Evolutionary conservation across 768 basidiomycete genomes (phyloP), one percentile per base, ranked within the genome.

Genomic region (Mycena belliarum): DNA sequence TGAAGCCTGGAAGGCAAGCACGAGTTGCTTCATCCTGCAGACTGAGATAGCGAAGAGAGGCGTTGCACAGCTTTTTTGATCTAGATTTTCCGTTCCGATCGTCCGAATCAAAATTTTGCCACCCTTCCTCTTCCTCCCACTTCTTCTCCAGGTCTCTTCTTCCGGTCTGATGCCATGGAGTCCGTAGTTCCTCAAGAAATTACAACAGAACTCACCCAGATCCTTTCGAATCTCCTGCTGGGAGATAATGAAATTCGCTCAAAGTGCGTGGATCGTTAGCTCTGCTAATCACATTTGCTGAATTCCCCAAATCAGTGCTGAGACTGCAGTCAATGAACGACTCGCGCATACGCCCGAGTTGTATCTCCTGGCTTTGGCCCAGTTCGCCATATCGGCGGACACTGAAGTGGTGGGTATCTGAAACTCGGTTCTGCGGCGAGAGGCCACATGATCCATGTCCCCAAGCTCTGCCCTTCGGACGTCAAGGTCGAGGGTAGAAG

Each of bases 241-340:
- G 91, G 89, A 6, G 90, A 93, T 70, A 93, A 93, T 72, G 83
- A 86, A 52, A 89, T 93, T 49, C 84, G 91, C 18, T 76, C 86
- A 63, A 87, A 80, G 90, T 89, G 65, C 50, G 74, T 69, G 6
- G 26, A 52, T 57, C 21, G 54, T 54, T 24, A 52, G 28, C 50
- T 53, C 21, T 37, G 33, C 29, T 60, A 37, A 21, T 43, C 18
- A 12, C 14, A 28, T 35, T 49, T 38, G 51, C 57, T 49, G 29
- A 29, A 44, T 38, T 16, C 28, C 35, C 5, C 16, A 12, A 52
- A 18, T 51, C 59, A 82, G 89, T 74, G 91, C 91, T 49, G 91
- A 93, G 66, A 85, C 85, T 56, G 87, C 87, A 0, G 89, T 93
- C 55, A 89, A 93, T 67, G 88, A 93, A 61, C 80, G 91, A 15